These are phyloP conservation scores for Microdochium trichocladiopsis DNA, from an alignment of 2,329 filamentous ascomycete genomes.

Conservation along the genomic window DNA sequence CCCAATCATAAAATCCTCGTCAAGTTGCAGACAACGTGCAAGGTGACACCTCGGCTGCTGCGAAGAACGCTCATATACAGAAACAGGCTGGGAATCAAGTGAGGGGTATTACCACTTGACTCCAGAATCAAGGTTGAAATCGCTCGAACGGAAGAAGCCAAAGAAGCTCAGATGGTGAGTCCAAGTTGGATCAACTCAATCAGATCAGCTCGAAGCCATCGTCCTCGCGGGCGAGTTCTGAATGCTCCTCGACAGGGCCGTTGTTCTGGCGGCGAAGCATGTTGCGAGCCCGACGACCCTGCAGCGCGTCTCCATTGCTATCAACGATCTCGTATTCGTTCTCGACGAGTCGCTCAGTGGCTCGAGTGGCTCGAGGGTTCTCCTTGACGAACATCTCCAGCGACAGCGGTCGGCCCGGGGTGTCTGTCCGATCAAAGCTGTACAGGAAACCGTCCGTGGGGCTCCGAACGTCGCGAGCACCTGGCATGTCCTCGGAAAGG, in stretches of 20 bases:
- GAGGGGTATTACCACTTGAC: neutral
- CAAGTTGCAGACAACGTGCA: neutral
- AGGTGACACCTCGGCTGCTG: neutral
- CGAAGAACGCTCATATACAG: neutral
- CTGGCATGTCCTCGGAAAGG: constrained; percentile 11
- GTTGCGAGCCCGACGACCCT: constrained; percentile 33
- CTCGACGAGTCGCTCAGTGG: constrained; percentile 32
- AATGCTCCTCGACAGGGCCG: constrained; percentile 11
- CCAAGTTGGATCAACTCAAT: constrained; percentile 5
- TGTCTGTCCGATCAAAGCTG: constrained; percentile 32
- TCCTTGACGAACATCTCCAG: constrained; percentile 30
- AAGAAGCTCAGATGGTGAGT: neutral
- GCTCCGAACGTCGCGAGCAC: constrained; percentile 13
- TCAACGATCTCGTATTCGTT: constrained; percentile 42
- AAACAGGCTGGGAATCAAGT: neutral
- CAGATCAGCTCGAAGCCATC: constrained; percentile 35
- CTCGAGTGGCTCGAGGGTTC: constrained; percentile 25
- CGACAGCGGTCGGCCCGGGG: constrained; percentile 30
- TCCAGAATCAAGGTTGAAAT: neutral
- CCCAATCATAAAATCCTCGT: neutral
- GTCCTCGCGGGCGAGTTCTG: constrained; percentile 23
- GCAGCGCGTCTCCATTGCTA: constrained; percentile 33
- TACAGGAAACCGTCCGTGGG: constrained; percentile 29
- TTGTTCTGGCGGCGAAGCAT: constrained; percentile 26
- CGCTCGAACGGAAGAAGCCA: neutral